phyloP scores from a whole-genome alignment of 192 early-diverging fungal species.

The Gryganskiella cystojenkinii region DNA sequence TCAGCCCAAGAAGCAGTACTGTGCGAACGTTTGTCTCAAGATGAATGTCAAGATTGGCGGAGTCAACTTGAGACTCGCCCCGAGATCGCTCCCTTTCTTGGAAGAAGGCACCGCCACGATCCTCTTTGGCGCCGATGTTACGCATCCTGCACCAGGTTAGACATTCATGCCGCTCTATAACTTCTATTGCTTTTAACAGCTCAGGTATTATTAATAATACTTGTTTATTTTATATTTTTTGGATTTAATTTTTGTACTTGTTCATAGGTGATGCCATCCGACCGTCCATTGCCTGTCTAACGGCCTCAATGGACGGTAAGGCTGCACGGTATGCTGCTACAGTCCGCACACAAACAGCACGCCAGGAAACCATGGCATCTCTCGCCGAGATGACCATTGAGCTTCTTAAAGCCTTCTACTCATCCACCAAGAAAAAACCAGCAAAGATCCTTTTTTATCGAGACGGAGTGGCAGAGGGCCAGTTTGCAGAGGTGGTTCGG shows the following conservation, averaged over 20 bases:
- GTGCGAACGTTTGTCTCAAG: slow-evolving; percentile 93
- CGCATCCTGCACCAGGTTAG: slow-evolving; percentile 80
- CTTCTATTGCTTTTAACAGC: slow-evolving; percentile 66
- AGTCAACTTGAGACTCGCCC: slow-evolving; percentile 74
- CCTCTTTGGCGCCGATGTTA: slow-evolving; percentile 92
- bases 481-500: slow-evolving; percentile 39
- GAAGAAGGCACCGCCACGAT: slow-evolving; percentile 73
- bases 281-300: slow-evolving; percentile 24
- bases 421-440: slow-evolving; percentile 78
- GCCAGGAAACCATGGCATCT: slow-evolving; percentile 71
- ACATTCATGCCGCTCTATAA: slow-evolving; percentile 63
- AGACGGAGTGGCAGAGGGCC: slow-evolving; percentile 88
- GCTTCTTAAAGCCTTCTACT: slow-evolving; percentile 71
- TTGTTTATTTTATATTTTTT: background rate
- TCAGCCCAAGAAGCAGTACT: slow-evolving; percentile 83
- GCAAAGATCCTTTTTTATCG: slow-evolving; percentile 84
- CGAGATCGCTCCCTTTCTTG: slow-evolving; percentile 69
- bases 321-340: slow-evolving; percentile 66
- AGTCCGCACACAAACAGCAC: slow-evolving; percentile 67
- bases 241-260: background rate
- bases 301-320: slow-evolving; percentile 63
- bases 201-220: background rate
- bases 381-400: slow-evolving; percentile 71
- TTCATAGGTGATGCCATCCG: background rate
- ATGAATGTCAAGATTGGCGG: slow-evolving; percentile 96